These are phyloP conservation scores for Colletotrichum incanum DNA, from an alignment of 2,329 filamentous ascomycete genomes.

Conservation along the genomic window DNA sequence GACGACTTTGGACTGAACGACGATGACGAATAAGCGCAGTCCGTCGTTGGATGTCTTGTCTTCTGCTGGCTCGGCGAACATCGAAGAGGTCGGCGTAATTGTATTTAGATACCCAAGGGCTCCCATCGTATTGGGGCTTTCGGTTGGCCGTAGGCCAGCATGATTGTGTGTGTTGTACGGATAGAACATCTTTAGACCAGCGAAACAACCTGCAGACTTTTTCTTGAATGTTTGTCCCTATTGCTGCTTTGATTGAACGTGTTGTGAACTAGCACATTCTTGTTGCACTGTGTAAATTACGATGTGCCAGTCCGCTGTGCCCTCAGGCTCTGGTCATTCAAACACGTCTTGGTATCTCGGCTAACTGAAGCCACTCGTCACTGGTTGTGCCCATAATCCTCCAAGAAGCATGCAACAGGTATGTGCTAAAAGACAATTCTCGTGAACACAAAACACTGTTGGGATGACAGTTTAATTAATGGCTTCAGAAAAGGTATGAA, in stretches of 20 bases:
- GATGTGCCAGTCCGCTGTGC: too few relatives aligned
- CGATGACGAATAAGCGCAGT: conserved; percentile 31
- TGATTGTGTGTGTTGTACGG: background rate
- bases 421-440: too few relatives aligned
- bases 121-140: background rate
- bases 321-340: too few relatives aligned
- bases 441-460: too few relatives aligned
- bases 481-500: too few relatives aligned
- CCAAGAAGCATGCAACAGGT: too few relatives aligned
- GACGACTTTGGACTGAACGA: conserved; percentile 40
- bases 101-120: conserved; percentile 32
- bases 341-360: too few relatives aligned
- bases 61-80: background rate
- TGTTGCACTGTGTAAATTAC: too few relatives aligned
- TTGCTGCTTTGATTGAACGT: background rate
- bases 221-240: background rate
- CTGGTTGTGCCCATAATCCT: too few relatives aligned
- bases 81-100: conserved; percentile 5
- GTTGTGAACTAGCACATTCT: too few relatives aligned
- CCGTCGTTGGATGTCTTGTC: background rate
- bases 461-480: too few relatives aligned
- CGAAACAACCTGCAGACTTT: background rate
- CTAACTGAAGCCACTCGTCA: too few relatives aligned
- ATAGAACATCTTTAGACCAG: background rate
- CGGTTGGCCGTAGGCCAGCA: background rate